Evolutionary conservation across 2,329 filamentous ascomycete genomes (phyloP), one percentile per base, ranked within the genome.

Genomic region (Pseudodiploospora longispora): DNA sequence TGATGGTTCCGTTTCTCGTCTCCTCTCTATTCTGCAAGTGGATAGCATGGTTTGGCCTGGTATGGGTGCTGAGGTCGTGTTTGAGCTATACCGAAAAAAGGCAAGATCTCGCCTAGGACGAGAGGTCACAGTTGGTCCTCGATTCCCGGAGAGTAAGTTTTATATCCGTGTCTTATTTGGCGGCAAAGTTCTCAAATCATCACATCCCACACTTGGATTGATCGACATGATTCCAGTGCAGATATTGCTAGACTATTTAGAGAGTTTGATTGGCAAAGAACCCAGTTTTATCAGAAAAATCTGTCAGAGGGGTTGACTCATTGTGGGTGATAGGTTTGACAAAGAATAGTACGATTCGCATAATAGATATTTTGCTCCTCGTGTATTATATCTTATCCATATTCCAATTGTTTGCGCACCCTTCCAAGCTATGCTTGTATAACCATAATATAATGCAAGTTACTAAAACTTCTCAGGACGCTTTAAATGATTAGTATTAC

Each of bases 21-120:
- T 91, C 6, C 66, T 93, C 27, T 78, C 78, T 3, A 73, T 90
- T 10, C 58, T 93, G 56, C 86, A 91, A 64, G 56, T 85, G 2
- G 81, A 87, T 27, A 61, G 70, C 42, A 91, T 91, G 85, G 80
- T 88, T 1, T 91, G 86, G 86, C 86, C 86, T 0, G 86, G 86
- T 0, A 89, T 91, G 85, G 86, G 86, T 0, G 71, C 78, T 7
- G 86, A 91, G 64, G 71, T 91, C 1, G 76, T 89, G 0, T 88
- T 90, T 58, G 86, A 91, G 66, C 58, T 90, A 30, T 89, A 81
- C 55, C 67, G 62, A 53, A 67, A 53, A 59, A 60, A 30, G 33
- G 36, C 30, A 41, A 38, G n/a, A 12, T 35, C 4, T 3, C 27
- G 10, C 5, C 49, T 19, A 36, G 36, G 8, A 5, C 35, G 27